These are phyloP conservation scores for Diutina mesorugosa DNA, from an alignment of 1,139 yeast species.

Conservation along the genomic window DNA sequence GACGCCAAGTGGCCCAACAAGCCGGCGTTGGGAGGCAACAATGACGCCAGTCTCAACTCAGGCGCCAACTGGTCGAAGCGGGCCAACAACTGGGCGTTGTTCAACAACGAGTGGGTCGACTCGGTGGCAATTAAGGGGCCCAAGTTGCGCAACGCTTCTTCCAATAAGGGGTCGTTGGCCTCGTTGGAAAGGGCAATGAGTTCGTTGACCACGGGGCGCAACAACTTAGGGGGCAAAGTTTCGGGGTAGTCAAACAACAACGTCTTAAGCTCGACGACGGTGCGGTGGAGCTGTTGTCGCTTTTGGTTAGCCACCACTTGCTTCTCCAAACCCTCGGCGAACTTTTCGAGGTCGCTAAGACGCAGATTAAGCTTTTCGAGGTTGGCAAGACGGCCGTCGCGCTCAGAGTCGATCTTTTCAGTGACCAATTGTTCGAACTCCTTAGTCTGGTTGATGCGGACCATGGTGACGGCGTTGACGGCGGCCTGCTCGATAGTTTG, in stretches of 20 bases:
- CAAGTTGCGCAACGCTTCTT: constrained; percentile 24
- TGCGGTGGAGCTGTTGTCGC: constrained; percentile 42
- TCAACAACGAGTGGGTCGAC: constrained; percentile 47
- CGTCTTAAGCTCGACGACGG: constrained; percentile 41
- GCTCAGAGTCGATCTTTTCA: constrained; percentile 62
- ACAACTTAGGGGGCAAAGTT: constrained; percentile 15
- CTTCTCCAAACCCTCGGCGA: constrained; percentile 45
- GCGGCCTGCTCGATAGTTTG: constrained; percentile 63
- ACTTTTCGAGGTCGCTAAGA: constrained; percentile 44
- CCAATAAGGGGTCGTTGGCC: constrained; percentile 29
- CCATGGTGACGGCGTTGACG: constrained; percentile 61
- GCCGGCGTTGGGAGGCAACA: constrained; percentile 92
- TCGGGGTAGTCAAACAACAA: constrained; percentile 20
- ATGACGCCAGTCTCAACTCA: constrained; percentile 78
- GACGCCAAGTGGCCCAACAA: constrained; percentile 85
- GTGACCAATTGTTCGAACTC: constrained; percentile 55
- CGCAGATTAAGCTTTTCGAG: constrained; percentile 47
- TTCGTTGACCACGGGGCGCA: constrained; percentile 33
- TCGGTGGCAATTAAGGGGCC: constrained; percentile 30
- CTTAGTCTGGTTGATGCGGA: constrained; percentile 60
- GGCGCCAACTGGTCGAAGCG: constrained; percentile 73
- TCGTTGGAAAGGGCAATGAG: constrained; percentile 9
- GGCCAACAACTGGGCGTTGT: constrained; percentile 52
- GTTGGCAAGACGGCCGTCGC: constrained; percentile 67
- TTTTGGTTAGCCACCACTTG: constrained; percentile 44